Evolutionary conservation across 2,329 filamentous ascomycete genomes (phyloP), one percentile per base, ranked within the genome.

Genomic region (Cladosporium colombiae): DNA sequence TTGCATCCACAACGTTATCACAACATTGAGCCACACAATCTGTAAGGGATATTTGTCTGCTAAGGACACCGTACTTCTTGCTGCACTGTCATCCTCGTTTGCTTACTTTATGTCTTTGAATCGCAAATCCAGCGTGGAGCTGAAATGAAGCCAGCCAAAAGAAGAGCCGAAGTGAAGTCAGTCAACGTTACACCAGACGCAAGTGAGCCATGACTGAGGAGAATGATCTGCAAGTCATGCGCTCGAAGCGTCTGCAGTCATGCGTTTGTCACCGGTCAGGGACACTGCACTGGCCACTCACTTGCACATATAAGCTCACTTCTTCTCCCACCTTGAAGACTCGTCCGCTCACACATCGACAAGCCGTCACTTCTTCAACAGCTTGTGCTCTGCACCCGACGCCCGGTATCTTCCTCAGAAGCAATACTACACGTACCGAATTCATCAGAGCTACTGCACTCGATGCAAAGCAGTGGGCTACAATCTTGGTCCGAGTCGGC

Each of bases 361-460:
- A 44, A 44, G 37, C 37, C 21, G 5, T 18, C 37, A 44, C 16
- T n/a, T 10, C 16, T 40, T n/a, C 37, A n/a, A 44, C 6, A n/a
- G 37, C 37, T 44, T 44, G 37, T 7, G 5, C 10, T 44, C 18
- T 44, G 37, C 37, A 44, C 37, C 37, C 70, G 70, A 53, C 64
- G 70, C 60, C 31, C 31, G 55, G 14, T 40, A 37, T 40, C 55
- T 40, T 35, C 55, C 40, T 10, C 55, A 33, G 31, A 35, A 40
- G 55, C 23, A 57, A 11, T 57, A 40, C 55, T 33, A 57, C 7
- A 35, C 55, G 55, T 37, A 57, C 31, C 55, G 31, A 21, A 18
- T 23, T 40, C 55, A 40, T 2, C 55, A 8, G 33, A 40, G 55
- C 55, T 21, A 14, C 55, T 57, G n/a, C 55, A 37, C 55, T 57